Conservation (phyloP, 345 rosid genomes). For the Bretschneidera sinensis region DNA sequence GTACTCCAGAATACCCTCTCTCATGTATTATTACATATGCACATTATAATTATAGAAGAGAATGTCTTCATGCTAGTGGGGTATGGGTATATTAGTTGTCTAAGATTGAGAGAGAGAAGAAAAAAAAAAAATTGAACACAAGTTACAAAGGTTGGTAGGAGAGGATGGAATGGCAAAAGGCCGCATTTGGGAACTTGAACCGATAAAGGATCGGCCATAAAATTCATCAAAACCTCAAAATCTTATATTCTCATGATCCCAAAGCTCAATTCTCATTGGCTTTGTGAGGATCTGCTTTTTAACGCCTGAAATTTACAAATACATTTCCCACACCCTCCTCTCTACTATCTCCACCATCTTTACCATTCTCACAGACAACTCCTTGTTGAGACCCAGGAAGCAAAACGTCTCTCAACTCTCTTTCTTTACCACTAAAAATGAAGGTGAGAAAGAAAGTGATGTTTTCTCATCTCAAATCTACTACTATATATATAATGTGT, state of each 20-base stretch:
- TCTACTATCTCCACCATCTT: not conserved
- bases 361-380: not conserved
- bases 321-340: not conserved
- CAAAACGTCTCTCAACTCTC: no score
- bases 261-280: slow-evolving; percentile 30
- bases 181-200: slow-evolving; percentile 67
- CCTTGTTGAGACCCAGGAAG: no score
- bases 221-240: slow-evolving; percentile 37
- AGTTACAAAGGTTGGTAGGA: slow-evolving; percentile 11
- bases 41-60: slow-evolving; percentile 19
- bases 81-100: slow-evolving; percentile 29
- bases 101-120: slow-evolving; percentile 9
- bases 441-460: no score
- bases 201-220: slow-evolving; percentile 27
- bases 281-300: slow-evolving; percentile 14
- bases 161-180: slow-evolving; percentile 13
- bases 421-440: slow-evolving; percentile 32
- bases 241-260: slow-evolving; percentile 21
- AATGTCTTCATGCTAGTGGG: slow-evolving; percentile 33
- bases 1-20: slow-evolving; percentile 32
- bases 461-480: no score
- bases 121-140: slow-evolving; percentile 11
- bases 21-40: slow-evolving; percentile 15
- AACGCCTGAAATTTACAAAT: slow-evolving; percentile 1
- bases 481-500: no score